A percentile compares a stretch with the other conserved stretches of the same genome.
phyloP scores from a whole-genome alignment of 2,329 filamentous ascomycete species.

The Sclerotinia nivalis region DNA sequence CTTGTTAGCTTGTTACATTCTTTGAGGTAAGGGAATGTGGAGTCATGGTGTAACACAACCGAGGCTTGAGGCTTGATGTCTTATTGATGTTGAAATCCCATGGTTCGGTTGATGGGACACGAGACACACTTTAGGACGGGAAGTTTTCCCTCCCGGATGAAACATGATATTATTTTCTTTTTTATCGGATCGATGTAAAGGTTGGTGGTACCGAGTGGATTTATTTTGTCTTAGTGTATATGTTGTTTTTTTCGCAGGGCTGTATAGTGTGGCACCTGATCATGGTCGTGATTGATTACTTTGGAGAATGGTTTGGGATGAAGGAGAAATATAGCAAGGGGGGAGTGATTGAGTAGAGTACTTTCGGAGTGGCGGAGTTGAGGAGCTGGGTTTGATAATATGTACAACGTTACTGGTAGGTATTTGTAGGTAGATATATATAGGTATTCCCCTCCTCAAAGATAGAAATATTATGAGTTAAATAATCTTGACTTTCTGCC shows the following conservation, averaged over 20 bases:
- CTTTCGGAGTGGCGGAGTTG: neutral
- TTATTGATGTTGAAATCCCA: neutral
- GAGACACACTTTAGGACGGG: neutral
- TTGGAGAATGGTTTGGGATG: neutral
- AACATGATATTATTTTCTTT: neutral
- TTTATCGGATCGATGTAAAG: neutral
- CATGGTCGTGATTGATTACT: neutral
- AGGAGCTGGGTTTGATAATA: neutral
- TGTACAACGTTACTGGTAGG: neutral
- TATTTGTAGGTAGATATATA: neutral
- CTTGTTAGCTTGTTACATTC: neutral
- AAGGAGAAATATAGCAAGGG: neutral
- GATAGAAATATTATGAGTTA: neutral
- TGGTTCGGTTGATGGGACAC: conserved; percentile 2
- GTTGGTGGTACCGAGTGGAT: neutral
- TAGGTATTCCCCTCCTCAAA: no score
- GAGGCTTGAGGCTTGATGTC: neutral
- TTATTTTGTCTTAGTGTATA: neutral
- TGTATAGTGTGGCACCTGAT: neutral
- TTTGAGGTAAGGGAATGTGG: conserved; percentile 2
- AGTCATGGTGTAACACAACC: neutral
- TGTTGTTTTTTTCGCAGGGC: neutral
- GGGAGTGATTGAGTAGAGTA: no score
- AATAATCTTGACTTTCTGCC: no score
- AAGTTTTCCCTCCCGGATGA: neutral